Base-by-base conservation (phyloP, 441 rosid genomes). In the Aquilaria agallochum region DNA sequence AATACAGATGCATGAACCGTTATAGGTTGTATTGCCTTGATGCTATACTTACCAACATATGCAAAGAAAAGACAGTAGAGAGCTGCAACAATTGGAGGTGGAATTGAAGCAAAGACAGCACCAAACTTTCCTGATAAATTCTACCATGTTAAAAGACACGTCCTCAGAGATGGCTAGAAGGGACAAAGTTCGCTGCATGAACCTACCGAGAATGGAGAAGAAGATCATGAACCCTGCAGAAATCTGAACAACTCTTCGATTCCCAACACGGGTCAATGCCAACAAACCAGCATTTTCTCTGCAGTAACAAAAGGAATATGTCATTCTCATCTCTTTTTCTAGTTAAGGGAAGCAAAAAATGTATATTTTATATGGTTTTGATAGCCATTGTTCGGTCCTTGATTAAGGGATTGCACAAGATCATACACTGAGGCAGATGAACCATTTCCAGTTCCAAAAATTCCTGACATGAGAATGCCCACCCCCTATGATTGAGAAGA, bases 221-320 rank as follows among this genome's bases (percentile, higher is more conserved):
- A 95, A 95, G 48, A 95, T 90, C 99, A 92, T 95, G 76, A 95
- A 92, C 44, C 88, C 96, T 0, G 97, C 96, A 11, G 99, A 85
- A 61, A 95, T 92, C 67, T 95, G 97, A 55, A 95, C 94, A 32
- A 95, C 99, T 56, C 98, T 83, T 75, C 97, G 78, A 60, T 93
- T 95, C 58, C 99, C 99, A 69, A 92, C 95, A 9, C 92, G 88
- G 20, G 99, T 95, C 64, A 88, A 56, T 36, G 92, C 97, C 80
- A 95, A 78, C 62, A 95, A 67, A 68, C 97, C 98, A 9, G 95
- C 95, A 70, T 95, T 95, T 69, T 95, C 99, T 4, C 99, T 94
- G 80, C 82, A 78, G 36, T 13, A 34, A 56, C 55, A 48, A 63
- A 34, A 56, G 31, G 46, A 51, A 65, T 31, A 2, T 59, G 50